Evolutionary conservation across 2,329 filamentous ascomycete species (phyloP).

Genomic region (Monosporascus ibericus): DNA sequence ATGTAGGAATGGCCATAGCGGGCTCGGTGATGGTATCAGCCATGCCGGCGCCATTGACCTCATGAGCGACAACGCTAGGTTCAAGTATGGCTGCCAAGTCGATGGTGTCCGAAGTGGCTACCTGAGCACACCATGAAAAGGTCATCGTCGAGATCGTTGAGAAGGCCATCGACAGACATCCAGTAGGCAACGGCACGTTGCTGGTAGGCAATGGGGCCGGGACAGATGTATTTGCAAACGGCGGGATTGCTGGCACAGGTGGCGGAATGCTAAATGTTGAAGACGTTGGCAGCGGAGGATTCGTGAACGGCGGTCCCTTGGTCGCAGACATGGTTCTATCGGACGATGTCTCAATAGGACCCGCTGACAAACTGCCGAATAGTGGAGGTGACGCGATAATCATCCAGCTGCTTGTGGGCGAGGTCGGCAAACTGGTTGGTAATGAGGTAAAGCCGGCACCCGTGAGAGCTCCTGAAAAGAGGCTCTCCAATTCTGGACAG

Average conservation of each 20-base stretch:
- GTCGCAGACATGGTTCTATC: neutral
- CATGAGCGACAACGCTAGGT: conserved; percentile 1
- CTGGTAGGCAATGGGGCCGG: neutral
- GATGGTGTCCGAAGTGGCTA: conserved; percentile 11
- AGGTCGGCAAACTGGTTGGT: neutral
- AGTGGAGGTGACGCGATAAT: too few relatives aligned
- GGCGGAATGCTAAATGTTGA: conserved; percentile 1
- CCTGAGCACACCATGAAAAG: conserved; percentile 24
- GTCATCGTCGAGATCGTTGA: conserved; percentile 21
- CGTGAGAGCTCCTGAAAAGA: neutral
- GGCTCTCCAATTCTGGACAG: neutral
- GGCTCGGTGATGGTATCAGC: neutral
- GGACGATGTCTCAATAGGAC: too few relatives aligned
- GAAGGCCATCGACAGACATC: conserved; percentile 21
- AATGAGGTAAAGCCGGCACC: neutral
- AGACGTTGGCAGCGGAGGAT: neutral
- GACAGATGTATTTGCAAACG: conserved; percentile 1
- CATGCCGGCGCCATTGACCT: neutral
- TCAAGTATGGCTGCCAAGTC: conserved; percentile 4
- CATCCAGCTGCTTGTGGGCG: too few relatives aligned
- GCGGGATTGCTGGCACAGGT: neutral
- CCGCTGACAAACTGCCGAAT: too few relatives aligned
- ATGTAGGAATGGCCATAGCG: conserved; percentile 6
- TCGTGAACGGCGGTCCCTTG: neutral
- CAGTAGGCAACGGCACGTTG: conserved; percentile 1